Evolutionary conservation across 2,329 filamentous ascomycete species (phyloP), one percentile per base, ranked within the genome.

Genomic region (Dactylellina parvicollis): DNA sequence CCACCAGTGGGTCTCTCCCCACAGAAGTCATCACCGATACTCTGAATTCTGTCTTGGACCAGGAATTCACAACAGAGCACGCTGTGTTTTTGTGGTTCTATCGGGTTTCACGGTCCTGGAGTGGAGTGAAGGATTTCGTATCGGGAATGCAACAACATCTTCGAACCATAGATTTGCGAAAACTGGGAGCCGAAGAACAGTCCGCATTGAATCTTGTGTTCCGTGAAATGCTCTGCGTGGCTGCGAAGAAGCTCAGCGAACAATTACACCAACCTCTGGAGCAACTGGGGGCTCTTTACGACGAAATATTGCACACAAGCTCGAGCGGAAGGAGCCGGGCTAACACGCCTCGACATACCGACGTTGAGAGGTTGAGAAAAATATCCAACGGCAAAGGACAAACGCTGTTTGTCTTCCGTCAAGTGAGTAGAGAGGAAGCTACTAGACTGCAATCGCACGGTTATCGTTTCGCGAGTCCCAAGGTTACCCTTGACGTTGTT

Each of bases 51-150:
- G 20, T 73, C 30, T 60, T 73, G 9, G 47, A 52, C 30, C 55
- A 50, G 44, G 86, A 89, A 12, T 93, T 96, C 77, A 88, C 88
- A 64, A 88, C 88, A 22, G 86, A 87, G 0, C 92, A 96, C 78
- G 87, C 90, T 0, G 87, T 93, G 1, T 96, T 95, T 80, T 87
- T 92, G 54, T 96, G 92, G 92, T 89, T 95, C 78, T 96, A 91
- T 79, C 87, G 90, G 65, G 90, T 92, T 1, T 91, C 90, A 4
- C 86, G 88, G 69, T 90, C 92, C 79, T 96, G 92, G 92, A 79
- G 81, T 5, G 85, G 87, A 40, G 85, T 96, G 24, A 84, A 84
- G 61, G 86, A 87, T 46, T 83, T 95, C 3, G 83, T 96, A 22
- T 86, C 86, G 4, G 86, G 86, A 42, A 96, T 96, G 89, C 85